Percentiles rank a stretch among this genome's conserved stretches.
Conservation (phyloP, 805 yeast genomes). For the Wickerhamia fluorescens region DNA sequence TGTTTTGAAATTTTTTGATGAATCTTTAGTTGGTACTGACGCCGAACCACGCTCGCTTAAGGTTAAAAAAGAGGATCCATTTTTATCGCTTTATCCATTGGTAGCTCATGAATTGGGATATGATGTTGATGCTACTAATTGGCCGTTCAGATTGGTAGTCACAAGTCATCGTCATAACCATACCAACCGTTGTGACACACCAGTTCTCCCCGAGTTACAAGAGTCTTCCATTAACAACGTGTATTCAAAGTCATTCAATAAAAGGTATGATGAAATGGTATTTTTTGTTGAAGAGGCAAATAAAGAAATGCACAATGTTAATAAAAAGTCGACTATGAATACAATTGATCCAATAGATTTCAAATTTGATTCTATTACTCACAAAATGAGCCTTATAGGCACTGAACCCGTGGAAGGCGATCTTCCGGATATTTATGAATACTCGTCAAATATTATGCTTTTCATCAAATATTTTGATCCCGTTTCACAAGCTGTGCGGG, state of each 20-base stretch:
- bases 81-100: constrained; percentile 42
- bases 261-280: constrained; percentile 43
- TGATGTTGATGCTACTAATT: constrained; percentile 15
- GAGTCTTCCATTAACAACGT: constrained; percentile 45
- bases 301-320: constrained; percentile 31
- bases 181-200: constrained; percentile 55
- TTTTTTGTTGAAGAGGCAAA: constrained; percentile 60
- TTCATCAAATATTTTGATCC: constrained; percentile 67
- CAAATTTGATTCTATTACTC: constrained; percentile 13
- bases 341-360: constrained; percentile 16
- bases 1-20: constrained; percentile 36
- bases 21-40: constrained; percentile 40
- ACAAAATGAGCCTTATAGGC: constrained; percentile 12
- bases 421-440: constrained; percentile 11
- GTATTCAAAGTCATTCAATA: constrained; percentile 38
- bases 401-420: constrained; percentile 4
- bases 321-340: constrained; percentile 12
- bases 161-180: constrained; percentile 63
- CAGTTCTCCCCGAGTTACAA: constrained; percentile 19
- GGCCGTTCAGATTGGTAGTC: constrained; percentile 52
- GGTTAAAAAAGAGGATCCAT: constrained; percentile 50
- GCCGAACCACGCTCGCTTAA: constrained; percentile 44
- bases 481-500: constrained; percentile 45
- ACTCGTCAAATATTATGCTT: constrained; percentile 17
- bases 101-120: constrained; percentile 40